These are phyloP conservation scores for Leptodontidium sp. DNA, from an alignment of 2,329 filamentous ascomycete genomes.

Conservation along the genomic window DNA sequence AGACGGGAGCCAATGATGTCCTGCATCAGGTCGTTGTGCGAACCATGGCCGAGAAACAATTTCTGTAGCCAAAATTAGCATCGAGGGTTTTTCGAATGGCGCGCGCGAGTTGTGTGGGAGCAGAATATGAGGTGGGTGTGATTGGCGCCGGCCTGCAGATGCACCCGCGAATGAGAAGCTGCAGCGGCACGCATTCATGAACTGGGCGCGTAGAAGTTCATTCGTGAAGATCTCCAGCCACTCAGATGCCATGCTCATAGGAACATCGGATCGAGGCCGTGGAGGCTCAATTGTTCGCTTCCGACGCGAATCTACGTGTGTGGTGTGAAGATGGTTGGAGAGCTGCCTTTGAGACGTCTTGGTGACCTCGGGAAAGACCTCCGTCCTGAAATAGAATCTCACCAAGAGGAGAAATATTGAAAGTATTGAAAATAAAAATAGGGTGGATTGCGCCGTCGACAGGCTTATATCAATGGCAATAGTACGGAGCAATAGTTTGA, in stretches of 20 bases:
- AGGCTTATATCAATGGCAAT: background rate
- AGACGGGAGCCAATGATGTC: slow-evolving; percentile 31
- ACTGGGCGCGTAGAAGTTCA: slow-evolving; percentile 23
- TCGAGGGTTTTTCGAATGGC: slow-evolving; percentile 29
- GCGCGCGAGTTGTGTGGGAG: slow-evolving; percentile 34
- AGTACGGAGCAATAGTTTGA: slow-evolving; percentile 11
- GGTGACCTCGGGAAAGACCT: slow-evolving; percentile 12
- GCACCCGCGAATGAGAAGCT: slow-evolving; percentile 28
- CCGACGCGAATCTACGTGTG: background rate
- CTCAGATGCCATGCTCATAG: background rate
- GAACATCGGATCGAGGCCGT: background rate
- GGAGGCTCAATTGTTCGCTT: slow-evolving; percentile 15
- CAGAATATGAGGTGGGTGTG: slow-evolving; percentile 15
- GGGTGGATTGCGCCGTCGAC: background rate
- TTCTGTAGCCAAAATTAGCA: slow-evolving; percentile 39
- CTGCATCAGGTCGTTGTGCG: slow-evolving; percentile 17
- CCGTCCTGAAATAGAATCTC: slow-evolving; percentile 22
- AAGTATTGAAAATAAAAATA: slow-evolving; percentile 9
- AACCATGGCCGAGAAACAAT: slow-evolving; percentile 33
- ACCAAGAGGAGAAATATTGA: slow-evolving; percentile 18
- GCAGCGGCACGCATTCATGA: slow-evolving; percentile 14
- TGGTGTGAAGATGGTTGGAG: slow-evolving; percentile 16
- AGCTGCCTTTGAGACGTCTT: slow-evolving; percentile 1
- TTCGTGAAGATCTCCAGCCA: slow-evolving; percentile 12
- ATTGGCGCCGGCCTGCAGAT: slow-evolving; percentile 33